A percentile compares a stretch with the other conserved stretches of the same genome.
Conservation (phyloP, 257 asterid genomes). For the Gardenia jasminoides region DNA sequence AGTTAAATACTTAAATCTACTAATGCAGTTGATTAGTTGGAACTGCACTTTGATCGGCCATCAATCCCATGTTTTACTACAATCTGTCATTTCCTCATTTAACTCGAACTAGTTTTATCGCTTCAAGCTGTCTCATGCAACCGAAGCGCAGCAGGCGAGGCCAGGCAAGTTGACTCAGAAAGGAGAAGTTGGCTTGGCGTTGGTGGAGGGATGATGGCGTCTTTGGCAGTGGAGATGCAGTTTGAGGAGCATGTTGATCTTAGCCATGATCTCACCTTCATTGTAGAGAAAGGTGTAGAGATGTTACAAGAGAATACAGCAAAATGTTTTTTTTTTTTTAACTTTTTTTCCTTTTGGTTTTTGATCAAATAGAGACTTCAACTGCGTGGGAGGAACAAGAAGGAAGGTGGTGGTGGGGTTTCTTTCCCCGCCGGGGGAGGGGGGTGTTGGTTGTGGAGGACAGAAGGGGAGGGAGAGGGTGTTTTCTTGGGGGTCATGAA, state of each 20-base stretch:
- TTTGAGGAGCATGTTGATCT: slow-evolving; percentile 47
- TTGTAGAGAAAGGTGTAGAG: slow-evolving; percentile 27
- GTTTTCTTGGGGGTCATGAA: not conserved
- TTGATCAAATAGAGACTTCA: not conserved
- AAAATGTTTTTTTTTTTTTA: too few relatives aligned
- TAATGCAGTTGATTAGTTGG: slow-evolving; percentile 9
- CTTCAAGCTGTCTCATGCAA: slow-evolving; percentile 15
- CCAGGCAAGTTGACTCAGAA: slow-evolving; percentile 27
- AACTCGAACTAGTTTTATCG: not conserved
- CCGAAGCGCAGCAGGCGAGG: slow-evolving; percentile 5
- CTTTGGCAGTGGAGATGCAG: slow-evolving; percentile 31
- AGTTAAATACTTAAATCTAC: not conserved
- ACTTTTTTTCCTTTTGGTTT: not conserved
- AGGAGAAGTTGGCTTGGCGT: slow-evolving; percentile 24
- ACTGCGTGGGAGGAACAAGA: not conserved
- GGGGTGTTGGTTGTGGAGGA: not conserved
- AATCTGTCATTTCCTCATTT: not conserved
- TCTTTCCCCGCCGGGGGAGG: not conserved
- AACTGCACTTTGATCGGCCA: not conserved
- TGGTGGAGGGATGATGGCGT: slow-evolving; percentile 11
- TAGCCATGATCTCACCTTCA: slow-evolving; percentile 61
- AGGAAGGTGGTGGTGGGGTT: not conserved
- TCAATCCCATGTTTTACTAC: not conserved
- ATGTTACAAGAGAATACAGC: too few relatives aligned
- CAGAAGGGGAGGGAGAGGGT: not conserved